Evolutionary conservation across 2,329 filamentous ascomycete species (phyloP).

Genomic region (Xylaria sp.): DNA sequence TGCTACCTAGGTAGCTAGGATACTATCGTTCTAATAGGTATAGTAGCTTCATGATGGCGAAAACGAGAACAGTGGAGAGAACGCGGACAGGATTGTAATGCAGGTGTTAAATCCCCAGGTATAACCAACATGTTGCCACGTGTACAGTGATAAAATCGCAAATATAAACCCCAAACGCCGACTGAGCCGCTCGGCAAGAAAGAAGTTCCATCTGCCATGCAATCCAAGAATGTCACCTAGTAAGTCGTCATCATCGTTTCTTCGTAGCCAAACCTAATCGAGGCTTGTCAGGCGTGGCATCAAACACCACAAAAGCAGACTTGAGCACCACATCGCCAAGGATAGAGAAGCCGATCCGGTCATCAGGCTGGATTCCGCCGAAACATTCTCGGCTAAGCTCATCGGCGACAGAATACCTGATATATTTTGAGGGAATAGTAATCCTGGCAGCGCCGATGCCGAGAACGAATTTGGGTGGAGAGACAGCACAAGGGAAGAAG

Average conservation of each 20-base stretch:
- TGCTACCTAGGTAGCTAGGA: no score
- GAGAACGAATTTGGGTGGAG: slow-evolving; percentile 56
- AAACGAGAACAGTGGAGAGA: no score
- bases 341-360: slow-evolving; percentile 54
- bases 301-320: slow-evolving; percentile 67
- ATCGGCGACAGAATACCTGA: slow-evolving; percentile 56
- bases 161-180: neutral
- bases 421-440: slow-evolving; percentile 54
- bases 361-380: slow-evolving; percentile 65
- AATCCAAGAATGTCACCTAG: neutral
- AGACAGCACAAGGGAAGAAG: slow-evolving; percentile 55
- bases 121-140: no score
- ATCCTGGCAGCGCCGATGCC: slow-evolving; percentile 54
- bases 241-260: slow-evolving; percentile 23
- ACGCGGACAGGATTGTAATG: no score
- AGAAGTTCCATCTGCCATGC: neutral
- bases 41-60: no score
- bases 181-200: neutral
- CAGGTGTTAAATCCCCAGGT: no score
- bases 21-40: no score
- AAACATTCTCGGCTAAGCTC: slow-evolving; percentile 57
- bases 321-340: slow-evolving; percentile 72
- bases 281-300: slow-evolving; percentile 45
- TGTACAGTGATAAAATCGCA: no score
- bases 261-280: slow-evolving; percentile 52